Base-by-base conservation (phyloP, 805 yeast genomes). In the Myxozyma kluyveri region DNA sequence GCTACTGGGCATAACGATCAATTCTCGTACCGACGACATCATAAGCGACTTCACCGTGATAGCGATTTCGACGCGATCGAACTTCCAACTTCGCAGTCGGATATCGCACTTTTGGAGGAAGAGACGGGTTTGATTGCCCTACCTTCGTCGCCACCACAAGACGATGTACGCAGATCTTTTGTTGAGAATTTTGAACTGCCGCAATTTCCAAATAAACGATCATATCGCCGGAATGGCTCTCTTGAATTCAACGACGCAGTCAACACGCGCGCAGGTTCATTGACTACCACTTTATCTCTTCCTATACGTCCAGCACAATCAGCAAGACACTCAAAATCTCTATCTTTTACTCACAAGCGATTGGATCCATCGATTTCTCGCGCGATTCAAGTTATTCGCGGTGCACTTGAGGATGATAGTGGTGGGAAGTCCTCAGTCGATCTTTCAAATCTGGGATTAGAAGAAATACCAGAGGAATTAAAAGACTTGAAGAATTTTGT, bases 401-500 rank as follows among this genome's bases (percentile, higher is more conserved):
- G 21, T 18, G 61, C 63, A 4, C 23, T 61, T 19, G 64, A 61
- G 38, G 58, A 58, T 10, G 63, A 59, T 4, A 23, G 31, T 22
- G 46, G 50, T 14, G 14, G 12, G 33, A 9, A 9, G 14, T 57
- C 50, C 6, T 32, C 40, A 24, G 37, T 60, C n/a, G 57, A 57
- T 22, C 44, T 61, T 18, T 54, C 54, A 33, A 50, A 55, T 12
- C 47, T 57, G n/a, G 62, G 59, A 5, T 49, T 72, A 12, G 45
- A 41, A 0, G 53, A 59, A 24, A 57, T 73, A 6, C 76, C 76
- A 0, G 56, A 45, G 6, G 72, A 67, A 26, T 57, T 70, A 39
- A 59, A 50, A 4, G 75, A 72, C 45, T 61, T 72, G 37, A 54
- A 56, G 29, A 56, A 64, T 45, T 52, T 68, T 27, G 68, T 68